A percentile compares a stretch with the other conserved stretches of the same genome.
phyloP scores from a whole-genome alignment of 2,329 filamentous ascomycete species.

The Dactylellina leptospora region DNA sequence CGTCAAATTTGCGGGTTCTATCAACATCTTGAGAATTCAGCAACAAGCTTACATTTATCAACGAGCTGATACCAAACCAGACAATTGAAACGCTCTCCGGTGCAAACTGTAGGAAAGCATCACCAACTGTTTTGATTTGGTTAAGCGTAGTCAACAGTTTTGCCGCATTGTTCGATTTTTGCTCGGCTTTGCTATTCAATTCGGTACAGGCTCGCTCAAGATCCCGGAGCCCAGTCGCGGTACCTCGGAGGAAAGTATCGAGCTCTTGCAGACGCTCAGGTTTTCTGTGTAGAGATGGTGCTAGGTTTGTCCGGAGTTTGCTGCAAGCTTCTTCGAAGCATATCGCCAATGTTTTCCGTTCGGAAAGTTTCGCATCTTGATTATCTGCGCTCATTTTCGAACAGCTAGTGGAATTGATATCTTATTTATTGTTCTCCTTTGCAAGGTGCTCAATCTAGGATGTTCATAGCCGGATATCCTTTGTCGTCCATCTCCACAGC shows the following conservation, averaged over 20 bases:
- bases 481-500: too few relatives aligned
- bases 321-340: not conserved
- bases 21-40: not conserved
- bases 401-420: too few relatives aligned
- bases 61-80: conserved; percentile 44
- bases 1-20: not conserved
- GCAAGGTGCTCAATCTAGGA: too few relatives aligned
- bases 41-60: conserved; percentile 28
- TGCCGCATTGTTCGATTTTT: conserved; percentile 43
- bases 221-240: not conserved
- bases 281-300: not conserved
- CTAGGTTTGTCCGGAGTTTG: not conserved
- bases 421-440: too few relatives aligned
- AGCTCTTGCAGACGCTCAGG: not conserved
- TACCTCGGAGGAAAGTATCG: not conserved
- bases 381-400: too few relatives aligned
- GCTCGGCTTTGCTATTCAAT: conserved; percentile 30
- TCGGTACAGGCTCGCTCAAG: conserved; percentile 21
- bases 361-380: too few relatives aligned
- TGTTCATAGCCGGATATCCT: too few relatives aligned
- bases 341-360: not conserved
- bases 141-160: conserved; percentile 29
- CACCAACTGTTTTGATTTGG: conserved; percentile 17
- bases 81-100: conserved; percentile 46
- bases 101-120: conserved; percentile 36